Percentiles rank a stretch among this genome's conserved stretches.
Evolutionary conservation across 1,284 basidiomycete species (phyloP).

Genomic region (Pseudozyma sp.): DNA sequence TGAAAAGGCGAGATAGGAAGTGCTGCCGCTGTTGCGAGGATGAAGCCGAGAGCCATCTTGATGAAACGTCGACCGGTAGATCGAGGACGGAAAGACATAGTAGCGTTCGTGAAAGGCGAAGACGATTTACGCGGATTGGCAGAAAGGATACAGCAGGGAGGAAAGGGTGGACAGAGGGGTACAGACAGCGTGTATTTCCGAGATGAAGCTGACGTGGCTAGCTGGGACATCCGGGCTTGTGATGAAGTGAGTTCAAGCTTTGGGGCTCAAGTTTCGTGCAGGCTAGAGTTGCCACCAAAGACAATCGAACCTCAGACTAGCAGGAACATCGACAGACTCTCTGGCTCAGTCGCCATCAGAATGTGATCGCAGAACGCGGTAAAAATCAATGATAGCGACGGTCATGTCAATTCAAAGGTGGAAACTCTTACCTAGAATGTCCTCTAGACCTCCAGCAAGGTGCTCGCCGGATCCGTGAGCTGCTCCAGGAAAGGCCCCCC

Average conservation of each 20-base stretch:
- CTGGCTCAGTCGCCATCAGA: no score
- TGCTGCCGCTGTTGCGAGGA: constrained; percentile 5
- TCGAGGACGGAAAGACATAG: not conserved
- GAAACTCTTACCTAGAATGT: not conserved
- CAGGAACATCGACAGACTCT: no score
- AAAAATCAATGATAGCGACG: not conserved
- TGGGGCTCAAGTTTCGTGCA: no score
- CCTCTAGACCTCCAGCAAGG: not conserved
- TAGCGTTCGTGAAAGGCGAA: not conserved
- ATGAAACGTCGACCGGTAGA: not conserved
- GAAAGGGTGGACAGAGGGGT: not conserved
- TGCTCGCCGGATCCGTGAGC: not conserved
- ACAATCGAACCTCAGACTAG: no score
- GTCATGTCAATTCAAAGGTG: not conserved
- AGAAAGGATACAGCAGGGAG: not conserved
- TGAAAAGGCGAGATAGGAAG: constrained; percentile 29
- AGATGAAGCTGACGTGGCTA: constrained; percentile 6
- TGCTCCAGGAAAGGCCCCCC: not conserved
- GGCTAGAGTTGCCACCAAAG: no score
- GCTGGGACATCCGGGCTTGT: not conserved
- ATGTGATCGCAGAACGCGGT: no score
- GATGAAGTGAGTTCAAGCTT: no score
- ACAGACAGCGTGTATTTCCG: not conserved
- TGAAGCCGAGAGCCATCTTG: not conserved
- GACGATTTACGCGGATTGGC: not conserved